A percentile compares a stretch with the other conserved stretches of the same genome.
Evolutionary conservation across 805 yeast species (phyloP).

Genomic region (Ogataea sp.): DNA sequence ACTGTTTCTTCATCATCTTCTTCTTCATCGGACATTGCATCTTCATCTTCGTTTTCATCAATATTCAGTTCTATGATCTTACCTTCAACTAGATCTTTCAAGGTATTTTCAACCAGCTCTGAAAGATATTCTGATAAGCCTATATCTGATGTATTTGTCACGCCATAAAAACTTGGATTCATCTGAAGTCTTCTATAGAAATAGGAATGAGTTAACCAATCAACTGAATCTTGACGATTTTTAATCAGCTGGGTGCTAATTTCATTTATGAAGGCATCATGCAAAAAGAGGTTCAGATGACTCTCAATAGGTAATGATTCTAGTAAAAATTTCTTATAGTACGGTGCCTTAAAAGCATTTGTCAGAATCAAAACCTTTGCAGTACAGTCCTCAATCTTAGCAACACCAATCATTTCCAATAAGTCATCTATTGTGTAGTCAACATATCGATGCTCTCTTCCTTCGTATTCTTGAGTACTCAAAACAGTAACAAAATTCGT

Average conservation of each 20-base stretch:
- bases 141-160: constrained; percentile 48
- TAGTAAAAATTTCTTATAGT: constrained; percentile 61
- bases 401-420: constrained; percentile 54
- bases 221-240: constrained; percentile 77
- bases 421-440: constrained; percentile 62
- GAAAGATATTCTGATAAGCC: constrained; percentile 81
- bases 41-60: constrained; percentile 19
- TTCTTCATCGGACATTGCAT: constrained; percentile 22
- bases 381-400: constrained; percentile 20
- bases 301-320: constrained; percentile 86
- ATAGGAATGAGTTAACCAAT: constrained; percentile 80
- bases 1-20: constrained; percentile 28
- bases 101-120: constrained; percentile 65
- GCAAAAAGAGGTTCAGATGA: constrained; percentile 45
- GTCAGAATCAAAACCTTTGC: constrained; percentile 52
- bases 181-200: constrained; percentile 72
- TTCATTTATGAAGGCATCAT: constrained; percentile 67
- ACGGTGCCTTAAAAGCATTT: constrained; percentile 42
- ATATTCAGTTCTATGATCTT: constrained; percentile 54
- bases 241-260: constrained; percentile 58
- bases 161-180: constrained; percentile 89
- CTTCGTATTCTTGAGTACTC: constrained; percentile 69
- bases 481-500: constrained; percentile 52
- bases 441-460: constrained; percentile 59
- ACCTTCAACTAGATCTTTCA: constrained; percentile 54